Evolutionary conservation across 306 rosid species (phyloP), one percentile per base, ranked within the genome.

Genomic region (Trifolium repens): DNA sequence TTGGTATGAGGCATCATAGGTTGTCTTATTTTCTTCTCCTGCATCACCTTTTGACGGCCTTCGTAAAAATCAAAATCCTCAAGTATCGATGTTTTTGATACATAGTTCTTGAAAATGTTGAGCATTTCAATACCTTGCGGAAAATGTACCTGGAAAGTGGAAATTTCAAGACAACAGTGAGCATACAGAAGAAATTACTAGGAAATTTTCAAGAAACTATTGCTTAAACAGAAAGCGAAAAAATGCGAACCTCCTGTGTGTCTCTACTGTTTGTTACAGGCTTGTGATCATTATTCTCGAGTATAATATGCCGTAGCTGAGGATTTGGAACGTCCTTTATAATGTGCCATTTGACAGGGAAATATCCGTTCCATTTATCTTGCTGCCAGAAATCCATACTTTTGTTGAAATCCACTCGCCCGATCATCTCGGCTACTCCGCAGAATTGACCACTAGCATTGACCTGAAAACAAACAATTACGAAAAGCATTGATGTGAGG

Each of bases 331-430:
- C 76, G 53, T 91, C 97, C 73, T 89, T 91, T 79, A 89, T 75
- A 55, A 91, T 82, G 76, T 89, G 97, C 97, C 97, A 91, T 74
- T 91, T 91, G 61, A 91, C 97, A 39, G 93, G 91, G 80, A 91
- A 89, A 73, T 86, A 86, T 65, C 97, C 97, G 67, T 76, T 89
- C 97, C 97, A 91, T 84, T 91, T 91, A 69, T 90, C 94, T 82
- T 91, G 97, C 77, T 91, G 97, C 97, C 97, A 91, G 84, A 91
- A 91, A 67, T 84, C 96, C 97, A 91, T 91, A 77, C 73, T 91
- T 83, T 73, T 89, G 62, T 84, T 82, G 80, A 88, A 91, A 78
- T 91, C 97, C 22, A 91, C 97, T 15, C 70, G 86, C 4, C 91
- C 96, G 8, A 57, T 83, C 96, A 91, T 91, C 86, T 91, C 97